Evolutionary conservation across 306 rosid genomes (phyloP).

Genomic region (Cucumis sativus): DNA sequence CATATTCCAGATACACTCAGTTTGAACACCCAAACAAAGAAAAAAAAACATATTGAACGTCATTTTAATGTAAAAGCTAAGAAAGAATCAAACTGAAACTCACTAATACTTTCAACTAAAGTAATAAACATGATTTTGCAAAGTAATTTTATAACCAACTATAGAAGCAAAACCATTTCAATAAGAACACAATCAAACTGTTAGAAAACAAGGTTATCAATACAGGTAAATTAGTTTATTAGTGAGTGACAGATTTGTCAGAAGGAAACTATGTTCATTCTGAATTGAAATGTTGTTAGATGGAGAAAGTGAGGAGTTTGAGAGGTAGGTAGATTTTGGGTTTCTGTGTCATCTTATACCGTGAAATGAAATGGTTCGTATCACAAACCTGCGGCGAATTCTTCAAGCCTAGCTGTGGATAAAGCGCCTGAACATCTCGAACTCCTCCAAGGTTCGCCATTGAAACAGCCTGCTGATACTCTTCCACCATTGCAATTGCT

Average conservation of each 20-base stretch:
- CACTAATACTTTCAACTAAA: neutral
- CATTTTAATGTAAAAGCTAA: neutral
- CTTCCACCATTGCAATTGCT: constrained; percentile 84
- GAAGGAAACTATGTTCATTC: neutral
- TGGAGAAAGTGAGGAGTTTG: neutral
- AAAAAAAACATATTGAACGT: neutral
- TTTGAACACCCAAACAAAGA: neutral
- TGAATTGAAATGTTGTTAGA: neutral
- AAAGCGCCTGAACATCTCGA: constrained; percentile 43
- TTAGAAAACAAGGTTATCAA: neutral
- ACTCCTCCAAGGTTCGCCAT: constrained; percentile 52
- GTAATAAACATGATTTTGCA: neutral
- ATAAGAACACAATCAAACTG: neutral
- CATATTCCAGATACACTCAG: neutral
- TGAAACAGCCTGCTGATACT: constrained; percentile 61
- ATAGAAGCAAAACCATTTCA: neutral
- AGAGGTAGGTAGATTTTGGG: neutral
- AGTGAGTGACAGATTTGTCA: neutral
- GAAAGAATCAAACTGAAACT: neutral
- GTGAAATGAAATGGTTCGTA: neutral
- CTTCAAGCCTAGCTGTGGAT: constrained; percentile 57
- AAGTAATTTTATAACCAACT: neutral
- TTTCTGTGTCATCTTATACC: neutral
- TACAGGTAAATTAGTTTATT: neutral
- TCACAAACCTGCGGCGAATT: constrained; percentile 63